Evolutionary conservation across 805 yeast genomes (phyloP), one percentile per base, ranked within the genome.

Genomic region (Pichia californica): DNA sequence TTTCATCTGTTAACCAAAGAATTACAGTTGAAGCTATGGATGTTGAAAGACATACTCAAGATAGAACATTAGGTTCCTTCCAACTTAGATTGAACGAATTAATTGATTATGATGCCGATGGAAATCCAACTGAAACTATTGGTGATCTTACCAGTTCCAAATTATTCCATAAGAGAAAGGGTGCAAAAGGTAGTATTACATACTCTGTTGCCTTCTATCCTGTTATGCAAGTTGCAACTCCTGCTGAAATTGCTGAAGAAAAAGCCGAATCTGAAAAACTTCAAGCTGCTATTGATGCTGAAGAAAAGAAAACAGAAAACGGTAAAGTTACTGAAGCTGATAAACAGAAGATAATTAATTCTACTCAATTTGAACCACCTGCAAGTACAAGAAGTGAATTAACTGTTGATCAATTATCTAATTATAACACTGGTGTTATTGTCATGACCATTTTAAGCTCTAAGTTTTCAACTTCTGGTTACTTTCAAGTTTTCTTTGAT

Each of bases 21-120:
- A 64, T 93, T 49, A 80, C 89, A 2, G 61, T 93, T 44, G 98
- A 93, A 60, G 94, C 81, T 7, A 85, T 93, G 96, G 98, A 93
- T 65, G 84, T 83, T 28, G 91, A 89, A 65, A 74, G 74, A 46
- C 73, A 67, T 42, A 76, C 83, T n/a, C 76, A 79, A 34, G 99
- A 93, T 63, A 79, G 96, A 55, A 77, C 94, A 5, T 73, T 93
- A 38, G 99, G 99, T 41, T 74, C 82, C 3, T 82, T 86, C 66
- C 82, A 81, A 54, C 65, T 93, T 18, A 76, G 78, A 54, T 68
- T 86, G 49, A 69, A 71, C 43, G 86, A 81, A 23, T 66, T 87
- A 53, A 78, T 91, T 58, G 74, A 76, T 49, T 81, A 76, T 57
- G 69, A 83, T 47, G 96, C 85, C 43, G 68, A 71, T 45, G 83